Conservation (phyloP, 78 protist species). For the Dictyostelium brefeldianum region DNA sequence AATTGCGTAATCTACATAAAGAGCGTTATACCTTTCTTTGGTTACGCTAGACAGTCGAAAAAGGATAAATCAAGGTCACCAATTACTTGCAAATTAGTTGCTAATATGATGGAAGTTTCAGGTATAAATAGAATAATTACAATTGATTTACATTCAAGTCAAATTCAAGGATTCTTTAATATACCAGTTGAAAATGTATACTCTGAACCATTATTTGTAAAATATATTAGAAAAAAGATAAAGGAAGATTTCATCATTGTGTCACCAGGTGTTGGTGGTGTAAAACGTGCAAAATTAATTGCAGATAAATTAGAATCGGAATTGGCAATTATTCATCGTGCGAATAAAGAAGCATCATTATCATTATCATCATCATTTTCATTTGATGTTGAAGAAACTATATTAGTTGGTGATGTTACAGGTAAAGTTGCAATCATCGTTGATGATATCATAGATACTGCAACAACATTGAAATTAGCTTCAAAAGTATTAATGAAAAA, state of each 20-base stretch:
- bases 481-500: constrained; percentile 51
- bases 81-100: constrained; percentile 91
- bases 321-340: constrained; percentile 89
- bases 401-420: constrained; percentile 81
- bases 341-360: constrained; percentile 54
- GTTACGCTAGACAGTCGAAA: constrained; percentile 89
- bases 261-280: constrained; percentile 92
- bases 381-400: not conserved
- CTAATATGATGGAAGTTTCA: constrained; percentile 88
- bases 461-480: constrained; percentile 78
- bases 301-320: constrained; percentile 82
- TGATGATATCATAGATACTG: constrained; percentile 91
- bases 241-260: constrained; percentile 74
- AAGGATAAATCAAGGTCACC: constrained; percentile 91
- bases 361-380: not conserved
- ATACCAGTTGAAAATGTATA: constrained; percentile 92
- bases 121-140: constrained; percentile 92
- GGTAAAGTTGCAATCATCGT: constrained; percentile 79
- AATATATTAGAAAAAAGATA: constrained; percentile 75
- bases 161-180: constrained; percentile 88
- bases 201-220: constrained; percentile 82
- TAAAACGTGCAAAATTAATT: constrained; percentile 79
- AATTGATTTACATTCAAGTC: constrained; percentile 90
- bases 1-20: no score
- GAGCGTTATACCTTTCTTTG: constrained; percentile 91